Conservation (phyloP, 23 red algal species). For the Chondrus crispus region DNA sequence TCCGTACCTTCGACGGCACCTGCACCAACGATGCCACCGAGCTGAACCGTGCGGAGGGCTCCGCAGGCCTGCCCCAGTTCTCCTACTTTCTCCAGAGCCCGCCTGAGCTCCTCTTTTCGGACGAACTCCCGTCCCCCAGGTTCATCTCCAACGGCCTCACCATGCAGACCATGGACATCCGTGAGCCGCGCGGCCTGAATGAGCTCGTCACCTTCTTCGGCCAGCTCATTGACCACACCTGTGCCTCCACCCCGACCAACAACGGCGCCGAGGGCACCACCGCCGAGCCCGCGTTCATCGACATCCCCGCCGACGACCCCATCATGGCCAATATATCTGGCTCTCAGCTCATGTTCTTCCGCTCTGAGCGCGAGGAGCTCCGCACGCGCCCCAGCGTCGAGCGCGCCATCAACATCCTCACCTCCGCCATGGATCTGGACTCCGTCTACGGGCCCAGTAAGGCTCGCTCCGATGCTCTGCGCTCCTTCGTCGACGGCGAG, state of each 20-base stretch:
- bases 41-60: neutral
- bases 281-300: conserved; percentile 1
- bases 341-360: conserved; percentile 10
- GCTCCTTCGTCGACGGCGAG: neutral
- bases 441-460: conserved; percentile 16
- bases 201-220: conserved; percentile 50
- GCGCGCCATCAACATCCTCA: neutral
- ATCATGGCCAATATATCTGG: conserved; percentile 45
- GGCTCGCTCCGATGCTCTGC: neutral
- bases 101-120: neutral
- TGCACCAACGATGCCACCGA: neutral
- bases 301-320: conserved; percentile 44
- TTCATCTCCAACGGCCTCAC: conserved; percentile 41
- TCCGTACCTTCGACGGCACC: neutral
- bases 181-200: conserved; percentile 11
- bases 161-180: neutral
- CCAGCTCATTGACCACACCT: conserved; percentile 56
- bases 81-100: no score
- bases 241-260: neutral
- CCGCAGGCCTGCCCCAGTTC: neutral
- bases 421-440: conserved; percentile 27
- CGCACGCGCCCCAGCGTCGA: neutral
- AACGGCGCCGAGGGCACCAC: neutral
- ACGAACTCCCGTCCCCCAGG: neutral
- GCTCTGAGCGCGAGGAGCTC: conserved; percentile 8